Base-by-base conservation (phyloP, 768 basidiomycete species). In the Piloderma croceum region DNA sequence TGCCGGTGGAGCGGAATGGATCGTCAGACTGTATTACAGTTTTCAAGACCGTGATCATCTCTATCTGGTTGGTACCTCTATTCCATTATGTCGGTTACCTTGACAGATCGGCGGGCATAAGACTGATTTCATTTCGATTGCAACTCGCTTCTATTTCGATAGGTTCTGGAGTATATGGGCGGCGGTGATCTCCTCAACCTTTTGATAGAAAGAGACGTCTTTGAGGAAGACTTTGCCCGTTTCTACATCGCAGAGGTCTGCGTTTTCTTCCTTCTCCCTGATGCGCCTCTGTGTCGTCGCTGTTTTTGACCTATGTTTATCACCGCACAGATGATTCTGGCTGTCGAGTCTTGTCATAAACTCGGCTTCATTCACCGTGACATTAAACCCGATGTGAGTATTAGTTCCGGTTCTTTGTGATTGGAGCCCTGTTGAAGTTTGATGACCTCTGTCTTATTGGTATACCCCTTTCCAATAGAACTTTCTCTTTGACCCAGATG, bases 291-390 rank as follows among this genome's bases (percentile, higher is more conserved):
- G 35, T 40, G 38, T 47, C 47, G 24, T 39, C 51, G 58, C 52
- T 32, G 7, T 15, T 34, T 38, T 50, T 25, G 17, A 43, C 36
- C 36, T 20, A 24, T 13, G 36, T 27, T 49, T 46, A n/a, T 39
- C 9, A 6, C 36, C 10, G 20, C 13, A 19, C 57, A 90, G 89
- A 96, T 96, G 92, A 73, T 98, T 44, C 76, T 97, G 15, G 90
- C 90, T 22, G 83, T 98, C 46, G 86, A 93, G 60, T 84, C 83
- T 46, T 93, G 90, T 60, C 92, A 96, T 66, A 83, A 82, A 59
- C 81, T 88, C 52, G 93, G 93, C 7, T 98, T 93, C 67, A 96
- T 98, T 55, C 94, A 98, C 68, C 79, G 94, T 46, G 94, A 99
- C 68, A 93, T 97, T 65, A 93, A 96, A 64, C 88, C 91, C 52